Evolutionary conservation across 2,329 filamentous ascomycete genomes (phyloP).

Genomic region (Shiraia sp.): DNA sequence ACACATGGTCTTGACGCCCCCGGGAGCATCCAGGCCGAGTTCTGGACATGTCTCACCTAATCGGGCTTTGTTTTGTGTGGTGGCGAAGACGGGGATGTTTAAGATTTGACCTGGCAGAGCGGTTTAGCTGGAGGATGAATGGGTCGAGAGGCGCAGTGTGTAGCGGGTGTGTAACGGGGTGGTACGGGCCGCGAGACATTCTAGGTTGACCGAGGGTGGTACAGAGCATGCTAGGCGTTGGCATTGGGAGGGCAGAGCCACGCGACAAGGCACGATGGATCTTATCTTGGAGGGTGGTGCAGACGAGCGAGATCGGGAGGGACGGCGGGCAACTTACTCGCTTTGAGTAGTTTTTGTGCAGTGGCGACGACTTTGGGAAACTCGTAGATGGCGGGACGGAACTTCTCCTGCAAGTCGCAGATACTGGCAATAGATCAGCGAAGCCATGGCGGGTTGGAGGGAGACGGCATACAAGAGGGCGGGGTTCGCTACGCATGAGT

Average conservation of each 20-base stretch:
- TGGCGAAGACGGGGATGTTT: constrained; percentile 78
- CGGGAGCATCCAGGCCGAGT: constrained; percentile 58
- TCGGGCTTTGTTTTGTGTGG: constrained; percentile 79
- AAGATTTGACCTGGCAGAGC: constrained; percentile 57
- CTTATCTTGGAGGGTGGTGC: neutral
- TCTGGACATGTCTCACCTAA: constrained; percentile 81
- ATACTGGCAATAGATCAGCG: constrained; percentile 60
- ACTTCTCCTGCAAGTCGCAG: constrained; percentile 95
- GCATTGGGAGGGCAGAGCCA: neutral
- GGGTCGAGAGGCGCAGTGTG: constrained; percentile 55
- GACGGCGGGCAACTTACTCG: constrained; percentile 40
- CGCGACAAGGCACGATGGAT: no score
- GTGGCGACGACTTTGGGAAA: constrained; percentile 72
- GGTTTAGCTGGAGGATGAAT: constrained; percentile 9
- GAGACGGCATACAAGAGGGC: constrained; percentile 44
- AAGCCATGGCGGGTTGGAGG: constrained; percentile 1
- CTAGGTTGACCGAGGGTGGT: neutral
- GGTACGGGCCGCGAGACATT: no score
- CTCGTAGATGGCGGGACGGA: constrained; percentile 79
- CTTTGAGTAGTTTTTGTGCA: constrained; percentile 57
- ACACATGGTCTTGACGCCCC: constrained; percentile 57
- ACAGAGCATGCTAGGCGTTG: neutral
- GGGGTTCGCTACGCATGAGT: constrained; percentile 40
- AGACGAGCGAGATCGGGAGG: no score
- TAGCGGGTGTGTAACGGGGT: constrained; percentile 1